phyloP scores from a whole-genome alignment of 2,329 filamentous ascomycete genomes.

The Apiospora arundinis region DNA sequence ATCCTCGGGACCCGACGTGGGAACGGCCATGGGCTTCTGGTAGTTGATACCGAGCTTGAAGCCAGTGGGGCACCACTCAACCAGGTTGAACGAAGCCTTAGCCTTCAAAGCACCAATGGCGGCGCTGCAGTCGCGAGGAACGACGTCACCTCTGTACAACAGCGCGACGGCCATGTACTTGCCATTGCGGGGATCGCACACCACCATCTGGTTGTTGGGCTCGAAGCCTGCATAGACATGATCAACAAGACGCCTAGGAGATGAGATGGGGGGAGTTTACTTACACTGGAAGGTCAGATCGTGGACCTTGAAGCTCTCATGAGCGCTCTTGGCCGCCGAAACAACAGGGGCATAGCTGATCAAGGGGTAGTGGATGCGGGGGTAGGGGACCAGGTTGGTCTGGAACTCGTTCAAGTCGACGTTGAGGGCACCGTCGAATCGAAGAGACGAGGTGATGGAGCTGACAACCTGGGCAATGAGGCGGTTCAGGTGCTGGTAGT shows the following conservation, averaged over 20 bases:
- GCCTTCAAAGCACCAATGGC: conserved; percentile 73
- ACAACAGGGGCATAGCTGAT: conserved; percentile 77
- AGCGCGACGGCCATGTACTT: conserved; percentile 80
- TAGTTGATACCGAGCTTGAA: conserved; percentile 82
- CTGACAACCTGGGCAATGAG: conserved; percentile 77
- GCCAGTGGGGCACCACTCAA: conserved; percentile 78
- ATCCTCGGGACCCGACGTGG: conserved; percentile 56
- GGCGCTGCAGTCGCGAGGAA: conserved; percentile 72
- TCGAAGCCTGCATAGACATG: conserved; percentile 64
- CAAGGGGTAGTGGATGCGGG: conserved; percentile 76
- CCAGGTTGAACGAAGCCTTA: conserved; percentile 75
- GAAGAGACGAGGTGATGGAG: conserved; percentile 75
- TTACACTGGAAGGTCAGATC: conserved; percentile 78
- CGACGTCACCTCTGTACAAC: conserved; percentile 74
- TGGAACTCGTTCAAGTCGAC: conserved; percentile 81
- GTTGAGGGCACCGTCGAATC: conserved; percentile 75
- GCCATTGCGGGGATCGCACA: conserved; percentile 75
- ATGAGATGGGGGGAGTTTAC: conserved; percentile 35
- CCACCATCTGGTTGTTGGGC: conserved; percentile 81
- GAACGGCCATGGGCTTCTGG: conserved; percentile 69
- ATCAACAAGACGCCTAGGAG: conserved; percentile 24
- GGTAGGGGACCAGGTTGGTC: conserved; percentile 77
- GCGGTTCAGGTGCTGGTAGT: conserved; percentile 75
- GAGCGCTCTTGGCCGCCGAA: conserved; percentile 76
- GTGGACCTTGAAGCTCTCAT: conserved; percentile 86